Percentiles rank a stretch among this genome's conserved stretches.
Evolutionary conservation across 108 stramenopile species (phyloP).

Genomic region (Parietichytrium sp.): DNA sequence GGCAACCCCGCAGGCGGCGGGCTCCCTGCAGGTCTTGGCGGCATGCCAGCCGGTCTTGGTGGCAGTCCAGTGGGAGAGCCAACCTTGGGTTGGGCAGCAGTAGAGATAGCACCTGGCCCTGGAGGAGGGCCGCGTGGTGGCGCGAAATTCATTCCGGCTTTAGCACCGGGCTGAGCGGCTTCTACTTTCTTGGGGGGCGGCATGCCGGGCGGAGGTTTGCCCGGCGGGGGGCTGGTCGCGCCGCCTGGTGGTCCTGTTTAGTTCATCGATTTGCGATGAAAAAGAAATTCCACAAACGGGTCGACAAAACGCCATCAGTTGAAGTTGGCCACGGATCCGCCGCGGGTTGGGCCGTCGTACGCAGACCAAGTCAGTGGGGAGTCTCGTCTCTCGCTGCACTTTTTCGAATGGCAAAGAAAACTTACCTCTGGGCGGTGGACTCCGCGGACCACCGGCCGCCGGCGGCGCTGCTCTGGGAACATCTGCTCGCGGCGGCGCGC

Average conservation of each 20-base stretch:
- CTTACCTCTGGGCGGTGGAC: no score
- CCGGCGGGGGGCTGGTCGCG: no score
- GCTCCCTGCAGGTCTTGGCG: not conserved
- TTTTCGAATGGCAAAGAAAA: no score
- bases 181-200: not conserved
- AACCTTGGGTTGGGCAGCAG: not conserved
- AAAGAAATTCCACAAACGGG: no score
- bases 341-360: no score
- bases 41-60: not conserved
- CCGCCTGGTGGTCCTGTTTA: no score
- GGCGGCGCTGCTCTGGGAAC: not conserved
- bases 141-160: not conserved
- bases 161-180: not conserved
- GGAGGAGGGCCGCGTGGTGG: not conserved
- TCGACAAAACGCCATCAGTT: no score
- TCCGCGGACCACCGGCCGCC: not conserved
- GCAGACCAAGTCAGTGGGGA: no score
- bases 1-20: not conserved
- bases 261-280: no score
- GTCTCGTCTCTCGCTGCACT: no score
- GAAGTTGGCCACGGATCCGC: no score
- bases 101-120: not conserved
- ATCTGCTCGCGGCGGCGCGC: not conserved
- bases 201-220: slow-evolving; percentile 13
- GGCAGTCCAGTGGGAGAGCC: slow-evolving; percentile 2